Conservation (phyloP, 2,329 filamentous ascomycete genomes). For the Arthrobotrys conoides region DNA sequence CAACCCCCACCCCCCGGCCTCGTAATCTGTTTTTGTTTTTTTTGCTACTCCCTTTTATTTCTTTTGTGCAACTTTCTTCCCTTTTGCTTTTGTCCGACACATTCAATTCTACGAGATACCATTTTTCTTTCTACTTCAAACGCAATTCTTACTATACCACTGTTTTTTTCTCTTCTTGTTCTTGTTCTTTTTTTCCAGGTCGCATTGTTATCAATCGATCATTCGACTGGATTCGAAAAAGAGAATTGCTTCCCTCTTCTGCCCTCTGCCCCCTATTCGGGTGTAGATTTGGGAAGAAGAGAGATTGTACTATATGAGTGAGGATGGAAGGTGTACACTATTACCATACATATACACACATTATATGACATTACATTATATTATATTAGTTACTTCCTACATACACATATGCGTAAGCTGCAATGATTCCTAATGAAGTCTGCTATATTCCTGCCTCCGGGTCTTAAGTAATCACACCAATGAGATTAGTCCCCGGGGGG, state of each 20-base stretch:
- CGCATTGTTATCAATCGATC: slow-evolving; percentile 13
- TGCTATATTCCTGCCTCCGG: too few species aligned
- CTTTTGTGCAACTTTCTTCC: slow-evolving; percentile 30
- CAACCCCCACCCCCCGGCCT: background rate
- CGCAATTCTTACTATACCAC: slow-evolving; percentile 25
- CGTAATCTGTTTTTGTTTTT: slow-evolving; percentile 28
- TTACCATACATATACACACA: background rate
- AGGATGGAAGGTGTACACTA: slow-evolving; percentile 15
- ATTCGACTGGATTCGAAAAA: slow-evolving; percentile 38
- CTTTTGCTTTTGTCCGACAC: slow-evolving; percentile 2
- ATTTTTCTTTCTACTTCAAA: slow-evolving; percentile 24
- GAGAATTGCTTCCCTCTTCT: background rate
- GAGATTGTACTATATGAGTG: slow-evolving; percentile 15
- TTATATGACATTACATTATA: too few species aligned
- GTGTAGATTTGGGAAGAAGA: slow-evolving; percentile 27
- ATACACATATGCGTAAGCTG: too few species aligned
- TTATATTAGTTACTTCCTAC: too few species aligned
- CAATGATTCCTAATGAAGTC: too few species aligned
- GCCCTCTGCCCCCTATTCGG: background rate
- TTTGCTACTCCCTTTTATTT: slow-evolving; percentile 19
- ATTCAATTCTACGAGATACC: slow-evolving; percentile 55
- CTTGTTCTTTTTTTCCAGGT: slow-evolving; percentile 1
- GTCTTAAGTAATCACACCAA: background rate
- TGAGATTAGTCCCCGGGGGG: background rate
- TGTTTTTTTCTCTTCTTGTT: slow-evolving; percentile 19